phyloP scores from a whole-genome alignment of 129 eudicot genomes.

The sunflower (Helianthus annuus) region DNA sequence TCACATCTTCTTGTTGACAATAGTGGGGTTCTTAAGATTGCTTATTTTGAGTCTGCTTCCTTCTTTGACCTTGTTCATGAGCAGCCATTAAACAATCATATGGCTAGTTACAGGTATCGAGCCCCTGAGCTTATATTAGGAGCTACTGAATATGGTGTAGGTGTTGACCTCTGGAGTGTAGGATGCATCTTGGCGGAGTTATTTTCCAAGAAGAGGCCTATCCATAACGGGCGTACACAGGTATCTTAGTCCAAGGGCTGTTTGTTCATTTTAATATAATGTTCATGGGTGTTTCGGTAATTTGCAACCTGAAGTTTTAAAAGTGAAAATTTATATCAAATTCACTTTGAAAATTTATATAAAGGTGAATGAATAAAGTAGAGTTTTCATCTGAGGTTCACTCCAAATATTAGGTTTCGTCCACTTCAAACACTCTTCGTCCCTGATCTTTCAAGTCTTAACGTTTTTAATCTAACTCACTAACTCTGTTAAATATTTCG shows the following conservation, averaged over 20 bases:
- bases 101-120: conserved; percentile 60
- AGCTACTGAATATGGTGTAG: conserved; percentile 56
- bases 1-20: not conserved
- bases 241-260: conserved; percentile 16
- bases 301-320: too few species aligned
- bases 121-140: conserved; percentile 65
- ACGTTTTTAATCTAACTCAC: too few species aligned
- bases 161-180: conserved; percentile 67
- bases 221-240: conserved; percentile 56
- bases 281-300: too few species aligned
- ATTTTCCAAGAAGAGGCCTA: conserved; percentile 44
- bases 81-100: not conserved
- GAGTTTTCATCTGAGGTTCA: too few species aligned
- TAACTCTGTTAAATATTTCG: too few species aligned
- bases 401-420: too few species aligned
- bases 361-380: too few species aligned
- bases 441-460: too few species aligned
- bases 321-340: too few species aligned
- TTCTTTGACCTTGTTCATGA: conserved; percentile 3
- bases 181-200: conserved; percentile 61
- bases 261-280: too few species aligned
- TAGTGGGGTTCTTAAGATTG: conserved; percentile 7
- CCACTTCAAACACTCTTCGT: too few species aligned
- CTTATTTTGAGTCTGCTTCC: conserved; percentile 7
- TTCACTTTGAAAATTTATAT: too few species aligned